phyloP scores from a whole-genome alignment of 495 filamentous ascomycete genomes.

The Podospora sp. region DNA sequence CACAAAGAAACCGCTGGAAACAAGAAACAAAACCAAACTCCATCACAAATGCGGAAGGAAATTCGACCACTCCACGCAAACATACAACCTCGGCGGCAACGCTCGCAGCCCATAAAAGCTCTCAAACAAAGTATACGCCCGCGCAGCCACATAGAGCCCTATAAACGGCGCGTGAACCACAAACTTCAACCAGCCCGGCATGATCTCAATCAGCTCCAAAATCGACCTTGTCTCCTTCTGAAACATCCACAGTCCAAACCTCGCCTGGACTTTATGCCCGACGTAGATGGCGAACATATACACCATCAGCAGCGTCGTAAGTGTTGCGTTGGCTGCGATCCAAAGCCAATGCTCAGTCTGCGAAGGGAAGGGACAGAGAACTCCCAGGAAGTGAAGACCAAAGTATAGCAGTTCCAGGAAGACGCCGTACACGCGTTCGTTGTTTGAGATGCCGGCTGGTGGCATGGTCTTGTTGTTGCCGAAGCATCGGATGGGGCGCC shows the following conservation, averaged over 20 bases:
- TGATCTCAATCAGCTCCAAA: not conserved
- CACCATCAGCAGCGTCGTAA: not conserved
- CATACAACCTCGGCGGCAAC: not conserved
- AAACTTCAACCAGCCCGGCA: not conserved
- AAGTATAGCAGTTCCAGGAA: not conserved
- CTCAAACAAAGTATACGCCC: not conserved
- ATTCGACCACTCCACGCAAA: not conserved
- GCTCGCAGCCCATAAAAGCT: not conserved
- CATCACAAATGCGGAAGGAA: not conserved
- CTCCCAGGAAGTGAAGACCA: not conserved
- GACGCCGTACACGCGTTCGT: not conserved
- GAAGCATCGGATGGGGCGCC: not conserved
- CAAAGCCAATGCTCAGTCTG: not conserved
- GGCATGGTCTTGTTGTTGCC: conserved; percentile 9
- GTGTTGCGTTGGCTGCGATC: not conserved
- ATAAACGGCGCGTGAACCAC: conserved; percentile 1
- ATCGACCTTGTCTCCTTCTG: not conserved
- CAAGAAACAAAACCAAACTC: no score
- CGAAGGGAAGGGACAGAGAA: not conserved
- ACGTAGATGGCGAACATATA: not conserved
- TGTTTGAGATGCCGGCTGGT: not conserved
- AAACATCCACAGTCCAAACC: not conserved
- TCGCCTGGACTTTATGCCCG: not conserved
- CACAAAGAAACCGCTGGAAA: no score
- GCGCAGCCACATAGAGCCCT: not conserved